Evolutionary conservation across 441 rosid genomes (phyloP), one percentile per base, ranked within the genome.

Genomic region (Gossypium gossypioides): DNA sequence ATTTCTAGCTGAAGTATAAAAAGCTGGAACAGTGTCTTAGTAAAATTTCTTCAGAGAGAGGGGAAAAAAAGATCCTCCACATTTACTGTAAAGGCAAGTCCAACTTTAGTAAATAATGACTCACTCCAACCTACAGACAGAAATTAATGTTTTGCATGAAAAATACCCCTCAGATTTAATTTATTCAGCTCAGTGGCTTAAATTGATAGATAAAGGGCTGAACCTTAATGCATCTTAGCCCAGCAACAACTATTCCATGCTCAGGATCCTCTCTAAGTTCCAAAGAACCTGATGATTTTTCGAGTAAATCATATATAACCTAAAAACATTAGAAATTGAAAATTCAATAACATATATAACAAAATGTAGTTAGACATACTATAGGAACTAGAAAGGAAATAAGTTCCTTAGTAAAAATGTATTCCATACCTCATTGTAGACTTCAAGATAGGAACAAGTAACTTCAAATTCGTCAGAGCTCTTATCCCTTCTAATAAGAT

Each of bases 211-310:
- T 68, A 60, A 68, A 74, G 60, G 67, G 50, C 76, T 27, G 74
- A 73, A 91, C 98, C 98, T 91, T 91, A 69, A 93, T 90, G 76
- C 87, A 82, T 79, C 91, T 85, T 78, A 91, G 83, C 63, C 96
- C 97, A 73, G 94, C 83, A 81, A 93, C 96, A 84, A 84, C 76
- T 75, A 93, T 89, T 72, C 98, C 98, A 66, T 88, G 81, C 78
- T 86, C 88, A 54, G 98, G 98, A 86, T 93, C 98, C 81, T 93
- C 98, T 79, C 98, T 84, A 59, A 93, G 97, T 84, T 93, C 97
- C 82, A 93, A 80, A 82, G 92, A 94, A 27, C 92, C 92, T 0
- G 96, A 93, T 55, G 97, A 89, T 83, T 84, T 93, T 78, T 91
- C 96, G 16, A 93, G 97, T 80, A 93, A 80, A 87, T 91, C 98